phyloP scores from a whole-genome alignment of 177 flowering plant genomes.

The Vitis hybrid region DNA sequence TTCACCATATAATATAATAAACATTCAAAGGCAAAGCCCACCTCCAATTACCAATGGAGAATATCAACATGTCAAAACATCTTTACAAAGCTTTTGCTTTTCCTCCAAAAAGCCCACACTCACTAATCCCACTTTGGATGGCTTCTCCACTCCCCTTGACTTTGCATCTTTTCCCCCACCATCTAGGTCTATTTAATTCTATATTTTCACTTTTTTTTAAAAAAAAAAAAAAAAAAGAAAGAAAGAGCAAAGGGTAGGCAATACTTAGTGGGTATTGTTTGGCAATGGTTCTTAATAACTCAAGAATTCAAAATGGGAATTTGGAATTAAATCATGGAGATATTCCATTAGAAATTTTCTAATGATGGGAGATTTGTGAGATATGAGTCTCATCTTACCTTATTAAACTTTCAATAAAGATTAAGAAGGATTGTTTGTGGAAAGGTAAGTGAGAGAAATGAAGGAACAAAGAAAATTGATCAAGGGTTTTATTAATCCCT shows the following conservation, averaged over 20 bases:
- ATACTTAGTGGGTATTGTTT: neutral
- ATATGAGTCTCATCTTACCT: too few relatives aligned
- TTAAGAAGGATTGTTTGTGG: too few relatives aligned
- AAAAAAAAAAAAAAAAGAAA: neutral
- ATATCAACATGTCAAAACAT: slow-evolving; percentile 3
- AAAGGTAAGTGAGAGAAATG: too few relatives aligned
- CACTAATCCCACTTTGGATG: slow-evolving; percentile 13
- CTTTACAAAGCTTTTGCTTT: slow-evolving; percentile 5
- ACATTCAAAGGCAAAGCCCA: neutral
- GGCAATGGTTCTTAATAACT: neutral
- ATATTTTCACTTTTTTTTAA: neutral
- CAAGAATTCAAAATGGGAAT: too few relatives aligned
- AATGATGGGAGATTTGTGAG: too few relatives aligned
- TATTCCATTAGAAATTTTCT: too few relatives aligned
- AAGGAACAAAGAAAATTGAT: too few relatives aligned
- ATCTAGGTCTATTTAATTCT: neutral
- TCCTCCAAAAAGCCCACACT: slow-evolving; percentile 3
- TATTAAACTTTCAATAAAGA: too few relatives aligned
- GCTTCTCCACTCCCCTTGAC: slow-evolving; percentile 11
- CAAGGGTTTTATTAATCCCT: too few relatives aligned
- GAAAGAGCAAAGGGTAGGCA: neutral
- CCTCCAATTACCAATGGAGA: neutral
- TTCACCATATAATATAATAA: neutral
- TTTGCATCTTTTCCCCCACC: slow-evolving; percentile 12
- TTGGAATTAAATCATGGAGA: too few relatives aligned